These are phyloP conservation scores for Marasmius oreades DNA, from an alignment of 1,284 basidiomycete genomes.

Conservation along the genomic window DNA sequence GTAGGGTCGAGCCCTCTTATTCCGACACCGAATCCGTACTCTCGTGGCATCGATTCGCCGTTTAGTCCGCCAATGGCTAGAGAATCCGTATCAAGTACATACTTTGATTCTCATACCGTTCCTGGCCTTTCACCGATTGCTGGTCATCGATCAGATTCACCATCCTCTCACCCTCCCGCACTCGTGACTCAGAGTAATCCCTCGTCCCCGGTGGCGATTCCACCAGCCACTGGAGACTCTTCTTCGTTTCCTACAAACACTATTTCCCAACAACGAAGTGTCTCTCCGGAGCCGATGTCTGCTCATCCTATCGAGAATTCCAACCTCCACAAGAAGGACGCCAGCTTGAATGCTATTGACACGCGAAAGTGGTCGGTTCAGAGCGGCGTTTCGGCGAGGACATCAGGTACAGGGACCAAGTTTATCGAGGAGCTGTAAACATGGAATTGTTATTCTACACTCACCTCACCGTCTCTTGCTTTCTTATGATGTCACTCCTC, in stretches of 20 bases:
- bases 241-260: neutral
- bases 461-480: neutral
- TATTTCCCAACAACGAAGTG: neutral
- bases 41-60: slow-evolving; percentile 5
- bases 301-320: neutral
- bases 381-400: slow-evolving; percentile 11
- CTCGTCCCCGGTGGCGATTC: neutral
- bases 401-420: slow-evolving; percentile 15
- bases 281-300: slow-evolving; percentile 5
- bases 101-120: slow-evolving; percentile 1
- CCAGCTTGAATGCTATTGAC: neutral
- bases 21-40: neutral
- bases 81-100: slow-evolving; percentile 10
- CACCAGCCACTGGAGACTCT: neutral
- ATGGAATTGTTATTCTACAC: neutral
- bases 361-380: slow-evolving; percentile 4
- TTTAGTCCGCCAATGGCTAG: slow-evolving; percentile 10
- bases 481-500: neutral
- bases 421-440: slow-evolving; percentile 16
- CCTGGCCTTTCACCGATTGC: neutral
- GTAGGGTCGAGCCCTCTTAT: neutral
- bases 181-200: neutral
- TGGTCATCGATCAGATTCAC: neutral
- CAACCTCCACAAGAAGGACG: neutral
- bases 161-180: neutral